Percentiles rank a stretch among this genome's conserved stretches.
phyloP scores from a whole-genome alignment of 73 alveolate genomes.

The Paramecium sonneborni region DNA sequence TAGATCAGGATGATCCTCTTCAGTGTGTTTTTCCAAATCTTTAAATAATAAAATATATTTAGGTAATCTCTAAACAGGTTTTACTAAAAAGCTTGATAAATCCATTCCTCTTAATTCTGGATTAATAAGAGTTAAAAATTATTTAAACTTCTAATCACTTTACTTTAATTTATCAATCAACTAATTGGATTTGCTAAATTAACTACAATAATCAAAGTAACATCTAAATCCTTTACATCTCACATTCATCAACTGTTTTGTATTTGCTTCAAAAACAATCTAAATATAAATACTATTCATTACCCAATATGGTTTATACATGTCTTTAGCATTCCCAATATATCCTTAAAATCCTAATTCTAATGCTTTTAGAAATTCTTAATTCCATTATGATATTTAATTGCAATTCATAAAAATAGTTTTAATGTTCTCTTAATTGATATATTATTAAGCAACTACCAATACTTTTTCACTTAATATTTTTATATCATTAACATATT shows the following conservation, averaged over 20 bases:
- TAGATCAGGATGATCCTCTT: slow-evolving; percentile 14
- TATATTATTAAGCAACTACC: not conserved
- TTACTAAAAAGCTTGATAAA: slow-evolving; percentile 22
- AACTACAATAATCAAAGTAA: not conserved
- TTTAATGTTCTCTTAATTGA: not conserved
- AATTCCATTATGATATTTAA: not conserved
- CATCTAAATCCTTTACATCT: not conserved
- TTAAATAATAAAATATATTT: slow-evolving; percentile 43
- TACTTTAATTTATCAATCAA: not conserved
- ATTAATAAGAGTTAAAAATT: not conserved
- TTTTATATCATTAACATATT: not conserved
- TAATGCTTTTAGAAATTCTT: not conserved
- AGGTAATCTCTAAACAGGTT: slow-evolving; percentile 44
- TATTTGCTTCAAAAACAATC: not conserved
- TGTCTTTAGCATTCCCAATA: not conserved
- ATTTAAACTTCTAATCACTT: not conserved
- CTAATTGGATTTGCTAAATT: not conserved
- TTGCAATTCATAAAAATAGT: slow-evolving; percentile 4
- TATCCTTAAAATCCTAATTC: slow-evolving; percentile 20
- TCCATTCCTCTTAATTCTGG: slow-evolving; percentile 48
- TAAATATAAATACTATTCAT: not conserved
- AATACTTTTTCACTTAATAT: not conserved
- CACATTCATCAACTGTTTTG: not conserved
- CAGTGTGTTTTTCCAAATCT: slow-evolving; percentile 30
- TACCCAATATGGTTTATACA: not conserved